A percentile compares a stretch with the other conserved stretches of the same genome.
Evolutionary conservation across 73 alveolate genomes (phyloP).

Genomic region (Blepharisma japonicum): DNA sequence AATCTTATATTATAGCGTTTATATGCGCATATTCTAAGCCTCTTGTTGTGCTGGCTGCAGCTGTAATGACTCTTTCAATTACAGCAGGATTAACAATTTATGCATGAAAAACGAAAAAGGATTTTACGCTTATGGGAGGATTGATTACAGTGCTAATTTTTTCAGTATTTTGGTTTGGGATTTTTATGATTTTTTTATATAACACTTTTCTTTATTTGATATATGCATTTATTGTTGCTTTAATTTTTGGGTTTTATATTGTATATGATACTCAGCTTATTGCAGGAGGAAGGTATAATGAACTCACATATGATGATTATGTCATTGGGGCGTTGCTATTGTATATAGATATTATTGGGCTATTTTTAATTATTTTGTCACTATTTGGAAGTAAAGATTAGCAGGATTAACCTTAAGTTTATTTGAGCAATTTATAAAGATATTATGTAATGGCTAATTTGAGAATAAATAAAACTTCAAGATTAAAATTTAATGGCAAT

Average conservation of each 20-base stretch:
- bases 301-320: conserved; percentile 42
- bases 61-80: conserved; percentile 79
- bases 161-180: conserved; percentile 48
- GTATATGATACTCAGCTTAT: conserved; percentile 72
- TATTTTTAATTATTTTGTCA: conserved; percentile 33
- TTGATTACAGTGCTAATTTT: conserved; percentile 38
- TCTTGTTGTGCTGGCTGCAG: conserved; percentile 75
- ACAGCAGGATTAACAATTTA: conserved; percentile 78
- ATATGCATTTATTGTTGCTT: conserved; percentile 30
- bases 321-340: conserved; percentile 46
- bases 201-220: not conserved
- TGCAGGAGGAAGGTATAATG: conserved; percentile 41
- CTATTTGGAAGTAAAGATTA: not conserved
- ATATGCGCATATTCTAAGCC: conserved; percentile 63
- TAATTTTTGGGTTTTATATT: conserved; percentile 62
- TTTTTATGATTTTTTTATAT: conserved; percentile 41
- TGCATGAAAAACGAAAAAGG: conserved; percentile 82
- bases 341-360: conserved; percentile 46
- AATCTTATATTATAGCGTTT: conserved; percentile 75
- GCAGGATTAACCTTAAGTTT: no score
- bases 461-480: no score
- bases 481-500: no score
- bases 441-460: no score
- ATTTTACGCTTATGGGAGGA: conserved; percentile 79
- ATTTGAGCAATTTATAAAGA: no score